Evolutionary conservation across 352 stramenopile species (phyloP), one percentile per base, ranked within the genome.

Genomic region (Peronosclerospora sorghi): DNA sequence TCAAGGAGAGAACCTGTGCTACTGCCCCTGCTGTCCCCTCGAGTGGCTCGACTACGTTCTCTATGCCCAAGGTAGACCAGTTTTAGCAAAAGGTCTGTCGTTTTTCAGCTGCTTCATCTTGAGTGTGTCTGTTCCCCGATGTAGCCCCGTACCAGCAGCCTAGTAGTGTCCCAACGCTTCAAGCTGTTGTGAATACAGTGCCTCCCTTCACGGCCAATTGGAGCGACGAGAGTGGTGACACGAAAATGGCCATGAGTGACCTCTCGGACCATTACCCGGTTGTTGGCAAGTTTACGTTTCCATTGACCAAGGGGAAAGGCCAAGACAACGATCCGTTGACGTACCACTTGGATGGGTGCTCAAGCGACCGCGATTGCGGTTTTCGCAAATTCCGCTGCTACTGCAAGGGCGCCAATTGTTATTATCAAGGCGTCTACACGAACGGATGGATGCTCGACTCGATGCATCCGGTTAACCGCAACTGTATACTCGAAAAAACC

Each of bases 1-100:
- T 26, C 35, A 68, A 12, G 45, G 48, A 5, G 56, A 70, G 15
- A 63, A 56, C 7, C 74, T 83, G 57, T 91, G 78, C 54, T 91
- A 73, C 38, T 91, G 78, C 32, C 63, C 78, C 0, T 91, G 78
- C 48, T 91, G 78, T 39, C 75, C 78, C 18, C 47, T 78, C 1
- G 78, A 91, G 47, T 91, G 78, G 78, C 53, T 91, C 14, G 78
- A 91, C 60, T 91, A 91, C 54, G 70, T 88, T 19, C 60, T 91
- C 0, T 83, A 79, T 28, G 76, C 66, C 15, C 58, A 79, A 78
- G 54, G 73, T 83, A 39, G 5, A 5, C 21, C 13, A 36, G 32
- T 13, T 12, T 2, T 34, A 34, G 13, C 8, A n/a, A 15, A 4
- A 34, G n/a, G n/a, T n/a, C 15, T 34, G 4, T 9, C 28, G 28